A percentile compares a stretch with the other conserved stretches of the same genome.
phyloP scores from a whole-genome alignment of 441 rosid genomes.

The Jatropha podagrica region DNA sequence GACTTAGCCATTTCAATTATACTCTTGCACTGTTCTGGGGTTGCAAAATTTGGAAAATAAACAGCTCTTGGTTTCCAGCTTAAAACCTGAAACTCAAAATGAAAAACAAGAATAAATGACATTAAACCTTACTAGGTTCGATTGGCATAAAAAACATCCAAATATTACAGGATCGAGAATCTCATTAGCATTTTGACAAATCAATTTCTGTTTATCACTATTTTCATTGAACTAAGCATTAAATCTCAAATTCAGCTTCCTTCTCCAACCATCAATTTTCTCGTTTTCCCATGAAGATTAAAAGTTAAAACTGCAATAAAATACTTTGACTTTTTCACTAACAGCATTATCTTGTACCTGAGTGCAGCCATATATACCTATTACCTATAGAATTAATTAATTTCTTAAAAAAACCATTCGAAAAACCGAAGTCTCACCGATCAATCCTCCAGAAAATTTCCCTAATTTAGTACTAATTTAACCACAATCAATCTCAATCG shows the following conservation, averaged over 20 bases:
- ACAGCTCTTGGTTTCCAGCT: slow-evolving; percentile 91
- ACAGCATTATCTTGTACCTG: neutral
- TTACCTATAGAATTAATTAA: neutral
- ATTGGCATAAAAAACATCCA: neutral
- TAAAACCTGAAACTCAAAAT: slow-evolving; percentile 43
- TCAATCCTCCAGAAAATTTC: neutral
- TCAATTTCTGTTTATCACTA: too few species aligned
- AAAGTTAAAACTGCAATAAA: neutral
- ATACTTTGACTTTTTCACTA: neutral
- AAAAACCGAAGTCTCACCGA: neutral
- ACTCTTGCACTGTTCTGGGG: slow-evolving; percentile 59
- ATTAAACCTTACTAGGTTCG: neutral
- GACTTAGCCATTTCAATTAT: slow-evolving; percentile 57
- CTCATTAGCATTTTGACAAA: neutral
- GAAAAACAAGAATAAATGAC: slow-evolving; percentile 1
- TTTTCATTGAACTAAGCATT: neutral
- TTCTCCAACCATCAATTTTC: too few species aligned
- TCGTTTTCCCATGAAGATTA: neutral
- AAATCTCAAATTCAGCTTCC: too few species aligned
- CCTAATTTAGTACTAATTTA: neutral
- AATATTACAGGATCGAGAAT: neutral
- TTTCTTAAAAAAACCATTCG: neutral
- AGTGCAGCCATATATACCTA: neutral
- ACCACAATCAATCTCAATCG: neutral
- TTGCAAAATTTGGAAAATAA: slow-evolving; percentile 80